phyloP scores from a whole-genome alignment of 2,329 filamentous ascomycete species.

The Alternaria rosae region DNA sequence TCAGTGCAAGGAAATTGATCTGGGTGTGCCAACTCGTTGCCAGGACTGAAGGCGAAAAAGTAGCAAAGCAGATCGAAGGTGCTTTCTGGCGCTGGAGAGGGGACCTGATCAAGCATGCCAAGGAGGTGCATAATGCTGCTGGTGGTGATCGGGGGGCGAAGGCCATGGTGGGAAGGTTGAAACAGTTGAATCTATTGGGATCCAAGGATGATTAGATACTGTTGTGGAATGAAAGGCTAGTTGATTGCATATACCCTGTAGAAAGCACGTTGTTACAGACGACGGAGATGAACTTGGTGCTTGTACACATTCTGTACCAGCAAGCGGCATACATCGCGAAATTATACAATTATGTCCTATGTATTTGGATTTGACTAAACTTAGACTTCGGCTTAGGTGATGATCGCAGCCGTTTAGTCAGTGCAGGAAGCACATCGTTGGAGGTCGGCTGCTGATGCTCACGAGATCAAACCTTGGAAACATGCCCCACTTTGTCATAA shows the following conservation, averaged over 20 bases:
- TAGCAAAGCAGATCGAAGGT: slow-evolving; percentile 37
- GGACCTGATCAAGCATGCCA: slow-evolving; percentile 36
- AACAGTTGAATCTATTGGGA: slow-evolving; percentile 35
- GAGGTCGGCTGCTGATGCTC: slow-evolving; percentile 10
- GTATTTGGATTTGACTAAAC: not conserved
- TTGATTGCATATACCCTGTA: not conserved
- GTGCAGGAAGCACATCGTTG: not conserved
- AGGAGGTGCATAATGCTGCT: slow-evolving; percentile 18
- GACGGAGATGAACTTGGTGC: not conserved
- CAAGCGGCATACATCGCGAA: not conserved
- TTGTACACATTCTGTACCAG: not conserved
- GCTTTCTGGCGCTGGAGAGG: slow-evolving; percentile 40
- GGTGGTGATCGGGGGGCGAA: slow-evolving; percentile 29
- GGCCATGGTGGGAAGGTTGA: slow-evolving; percentile 40
- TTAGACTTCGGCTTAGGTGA: not conserved
- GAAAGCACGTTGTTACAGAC: not conserved
- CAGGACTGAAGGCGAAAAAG: slow-evolving; percentile 37
- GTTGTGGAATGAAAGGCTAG: not conserved
- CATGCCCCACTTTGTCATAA: slow-evolving; percentile 10
- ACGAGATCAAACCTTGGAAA: slow-evolving; percentile 14
- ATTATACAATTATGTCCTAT: not conserved
- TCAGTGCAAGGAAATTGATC: slow-evolving; percentile 35
- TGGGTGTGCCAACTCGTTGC: slow-evolving; percentile 43
- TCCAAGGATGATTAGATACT: not conserved
- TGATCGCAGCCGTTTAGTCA: rapidly evolving